phyloP scores from a whole-genome alignment of 108 stramenopile species.

The Nitzschia putrida region DNA sequence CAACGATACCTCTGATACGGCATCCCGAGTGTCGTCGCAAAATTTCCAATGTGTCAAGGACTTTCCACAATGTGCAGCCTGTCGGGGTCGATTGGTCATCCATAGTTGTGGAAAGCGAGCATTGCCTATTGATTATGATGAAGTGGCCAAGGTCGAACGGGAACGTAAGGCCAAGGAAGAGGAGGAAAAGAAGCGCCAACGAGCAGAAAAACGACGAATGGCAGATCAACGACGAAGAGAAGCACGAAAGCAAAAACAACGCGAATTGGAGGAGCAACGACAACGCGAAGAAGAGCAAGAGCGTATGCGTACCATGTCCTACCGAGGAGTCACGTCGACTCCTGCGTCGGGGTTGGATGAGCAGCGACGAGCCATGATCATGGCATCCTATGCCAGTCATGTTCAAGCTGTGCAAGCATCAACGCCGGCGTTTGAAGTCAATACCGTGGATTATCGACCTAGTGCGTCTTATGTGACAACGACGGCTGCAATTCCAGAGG shows the following conservation, averaged over 20 bases:
- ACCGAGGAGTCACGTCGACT: neutral
- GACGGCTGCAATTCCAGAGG: neutral
- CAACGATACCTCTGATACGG: constrained; percentile 16
- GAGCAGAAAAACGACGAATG: constrained; percentile 50
- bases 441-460: constrained; percentile 7
- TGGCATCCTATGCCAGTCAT: constrained; percentile 28
- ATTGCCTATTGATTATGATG: constrained; percentile 60
- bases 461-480: neutral
- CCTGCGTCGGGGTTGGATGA: constrained; percentile 11
- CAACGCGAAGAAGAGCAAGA: constrained; percentile 39
- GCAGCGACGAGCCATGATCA: constrained; percentile 14
- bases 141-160: constrained; percentile 52
- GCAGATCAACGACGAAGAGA: constrained; percentile 57
- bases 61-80: constrained; percentile 43
- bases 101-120: constrained; percentile 62
- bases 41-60: neutral
- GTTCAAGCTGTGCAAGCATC: neutral
- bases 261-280: constrained; percentile 45
- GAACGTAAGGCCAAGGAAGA: constrained; percentile 50
- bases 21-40: constrained; percentile 18
- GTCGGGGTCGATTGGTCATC: constrained; percentile 53
- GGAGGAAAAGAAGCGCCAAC: constrained; percentile 42
- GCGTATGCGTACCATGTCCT: constrained; percentile 11
- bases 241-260: constrained; percentile 46
- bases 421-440: constrained; percentile 2